These are phyloP conservation scores for Coemansia erecta DNA, from an alignment of 192 early-diverging fungal species.

Conservation along the genomic window DNA sequence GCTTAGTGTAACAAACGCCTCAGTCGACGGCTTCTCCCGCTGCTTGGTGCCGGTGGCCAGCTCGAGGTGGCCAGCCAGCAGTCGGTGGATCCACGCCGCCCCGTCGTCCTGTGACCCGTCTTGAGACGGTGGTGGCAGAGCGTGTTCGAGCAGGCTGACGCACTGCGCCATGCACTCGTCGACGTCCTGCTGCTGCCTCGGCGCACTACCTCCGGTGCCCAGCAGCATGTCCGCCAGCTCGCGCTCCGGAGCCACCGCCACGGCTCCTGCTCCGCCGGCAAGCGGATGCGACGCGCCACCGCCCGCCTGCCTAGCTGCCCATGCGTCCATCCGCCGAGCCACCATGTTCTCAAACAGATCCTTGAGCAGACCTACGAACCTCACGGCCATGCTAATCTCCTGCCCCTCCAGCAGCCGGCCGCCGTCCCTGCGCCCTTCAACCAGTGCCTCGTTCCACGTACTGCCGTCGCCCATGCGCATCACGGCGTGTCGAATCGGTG, in stretches of 20 bases:
- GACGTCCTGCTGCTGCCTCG: conserved; percentile 71
- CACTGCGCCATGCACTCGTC: conserved; percentile 73
- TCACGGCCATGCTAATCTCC: conserved; percentile 27
- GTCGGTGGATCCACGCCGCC: conserved; percentile 45
- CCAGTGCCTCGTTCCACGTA: conserved; percentile 47
- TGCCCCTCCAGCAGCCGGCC: conserved; percentile 13
- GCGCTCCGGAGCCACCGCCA: conserved; percentile 53
- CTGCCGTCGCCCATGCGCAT: conserved; percentile 39
- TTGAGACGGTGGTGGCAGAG: conserved; percentile 45
- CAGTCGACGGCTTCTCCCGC: conserved; percentile 12
- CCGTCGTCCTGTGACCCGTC: conserved; percentile 5
- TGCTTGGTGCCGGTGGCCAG: neutral
- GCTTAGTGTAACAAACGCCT: conserved; percentile 38
- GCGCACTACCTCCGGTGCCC: conserved; percentile 35
- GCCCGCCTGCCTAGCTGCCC: conserved; percentile 25
- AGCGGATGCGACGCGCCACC: conserved; percentile 38
- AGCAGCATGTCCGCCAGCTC: conserved; percentile 62
- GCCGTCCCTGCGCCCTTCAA: conserved; percentile 36
- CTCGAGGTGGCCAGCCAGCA: conserved; percentile 38
- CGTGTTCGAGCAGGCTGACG: conserved; percentile 61
- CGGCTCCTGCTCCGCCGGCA: conserved; percentile 14
- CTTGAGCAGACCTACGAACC: conserved; percentile 55
- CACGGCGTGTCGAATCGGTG: conserved; percentile 61
- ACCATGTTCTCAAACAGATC: conserved; percentile 55
- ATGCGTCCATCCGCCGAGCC: conserved; percentile 20